phyloP scores from a whole-genome alignment of 164 flowering plant genomes.

The Magnolia sinica region DNA sequence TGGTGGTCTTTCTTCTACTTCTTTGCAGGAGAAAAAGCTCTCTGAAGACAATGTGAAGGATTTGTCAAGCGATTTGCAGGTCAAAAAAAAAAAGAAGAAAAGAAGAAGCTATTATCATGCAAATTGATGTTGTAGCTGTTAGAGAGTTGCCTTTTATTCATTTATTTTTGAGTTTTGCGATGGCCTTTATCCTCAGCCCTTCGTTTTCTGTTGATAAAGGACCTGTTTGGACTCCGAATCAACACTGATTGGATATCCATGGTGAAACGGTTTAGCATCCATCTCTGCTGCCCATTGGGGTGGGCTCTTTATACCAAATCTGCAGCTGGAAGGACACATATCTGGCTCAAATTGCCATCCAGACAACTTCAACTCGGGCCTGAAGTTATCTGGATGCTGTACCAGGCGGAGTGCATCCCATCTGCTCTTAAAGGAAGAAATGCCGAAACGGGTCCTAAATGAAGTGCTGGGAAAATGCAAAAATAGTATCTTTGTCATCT shows the following conservation, averaged over 20 bases:
- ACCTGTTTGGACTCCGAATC: too few species aligned
- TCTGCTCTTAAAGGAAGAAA: not conserved
- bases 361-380: not conserved
- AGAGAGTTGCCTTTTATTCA: not conserved
- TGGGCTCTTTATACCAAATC: too few species aligned
- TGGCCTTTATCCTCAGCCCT: too few species aligned
- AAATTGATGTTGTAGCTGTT: not conserved
- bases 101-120: not conserved
- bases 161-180: too few species aligned
- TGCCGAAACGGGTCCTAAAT: not conserved
- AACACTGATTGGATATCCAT: too few species aligned
- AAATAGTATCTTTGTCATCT: not conserved
- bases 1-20: not conserved
- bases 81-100: slow-evolving; percentile 10
- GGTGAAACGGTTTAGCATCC: too few species aligned
- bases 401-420: not conserved
- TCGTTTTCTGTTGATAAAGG: too few species aligned
- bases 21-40: slow-evolving; percentile 81
- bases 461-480: not conserved
- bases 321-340: not conserved
- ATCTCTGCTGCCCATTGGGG: too few species aligned
- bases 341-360: not conserved
- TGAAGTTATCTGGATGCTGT: not conserved
- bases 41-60: slow-evolving; percentile 96
- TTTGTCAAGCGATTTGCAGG: slow-evolving; percentile 89